phyloP scores from a whole-genome alignment of 352 stramenopile species.

The Phytophthora boehmeriae region DNA sequence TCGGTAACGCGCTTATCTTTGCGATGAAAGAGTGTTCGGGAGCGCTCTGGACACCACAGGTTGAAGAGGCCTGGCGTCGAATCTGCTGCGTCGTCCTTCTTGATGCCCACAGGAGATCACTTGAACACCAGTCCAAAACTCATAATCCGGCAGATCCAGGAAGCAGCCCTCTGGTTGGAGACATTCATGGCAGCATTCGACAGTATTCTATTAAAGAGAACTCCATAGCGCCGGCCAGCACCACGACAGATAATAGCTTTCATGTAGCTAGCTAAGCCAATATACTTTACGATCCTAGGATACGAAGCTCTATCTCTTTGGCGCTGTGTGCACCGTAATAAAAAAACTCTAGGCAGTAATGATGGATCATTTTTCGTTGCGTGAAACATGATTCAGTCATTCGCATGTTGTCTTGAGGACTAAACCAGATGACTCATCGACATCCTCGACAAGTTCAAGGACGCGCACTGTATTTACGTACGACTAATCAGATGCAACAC shows the following conservation, averaged over 20 bases:
- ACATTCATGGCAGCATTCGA: constrained; percentile 14
- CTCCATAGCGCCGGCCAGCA: constrained; percentile 13
- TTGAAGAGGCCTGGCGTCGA: constrained; percentile 47
- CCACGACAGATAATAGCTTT: background rate
- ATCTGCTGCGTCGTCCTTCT: constrained; percentile 48
- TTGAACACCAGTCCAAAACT: constrained; percentile 2
- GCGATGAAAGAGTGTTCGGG: constrained; percentile 68
- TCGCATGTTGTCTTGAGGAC: no score
- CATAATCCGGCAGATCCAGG: constrained; percentile 3
- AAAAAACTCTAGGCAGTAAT: no score
- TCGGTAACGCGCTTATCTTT: constrained; percentile 86
- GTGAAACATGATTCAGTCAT: no score
- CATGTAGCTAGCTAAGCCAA: background rate
- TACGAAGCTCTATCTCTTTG: no score
- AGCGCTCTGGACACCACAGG: constrained; percentile 43
- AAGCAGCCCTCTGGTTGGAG: constrained; percentile 8
- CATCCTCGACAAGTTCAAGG: background rate
- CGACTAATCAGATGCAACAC: background rate
- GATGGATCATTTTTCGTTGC: no score
- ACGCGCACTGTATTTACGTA: background rate
- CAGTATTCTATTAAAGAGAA: constrained; percentile 25
- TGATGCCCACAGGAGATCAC: constrained; percentile 5
- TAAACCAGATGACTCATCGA: no score
- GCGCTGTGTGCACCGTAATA: no score
- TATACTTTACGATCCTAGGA: no score